Percentiles rank a stretch among this genome's conserved stretches.
Evolutionary conservation across 164 flowering plant genomes (phyloP).

Genomic region (Protea cynaroides): DNA sequence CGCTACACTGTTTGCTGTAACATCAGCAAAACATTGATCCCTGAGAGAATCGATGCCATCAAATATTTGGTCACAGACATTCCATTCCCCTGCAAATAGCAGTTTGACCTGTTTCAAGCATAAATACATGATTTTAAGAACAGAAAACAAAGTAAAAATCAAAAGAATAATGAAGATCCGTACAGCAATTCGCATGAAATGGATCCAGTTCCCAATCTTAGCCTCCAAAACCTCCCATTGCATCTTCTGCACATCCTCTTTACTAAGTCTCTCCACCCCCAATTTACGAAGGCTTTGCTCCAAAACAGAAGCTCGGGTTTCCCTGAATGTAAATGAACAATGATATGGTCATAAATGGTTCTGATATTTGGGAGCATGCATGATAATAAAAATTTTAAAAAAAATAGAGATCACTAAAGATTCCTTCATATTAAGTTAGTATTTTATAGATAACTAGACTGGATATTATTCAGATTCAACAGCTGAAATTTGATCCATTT

Average conservation of each 20-base stretch:
- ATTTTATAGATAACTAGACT: too few species aligned
- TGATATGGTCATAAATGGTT: background rate
- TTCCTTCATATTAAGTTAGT: background rate
- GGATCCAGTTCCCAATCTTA: slow-evolving; percentile 93
- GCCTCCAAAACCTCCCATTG: slow-evolving; percentile 96
- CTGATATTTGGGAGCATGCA: background rate
- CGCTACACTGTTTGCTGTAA: slow-evolving; percentile 68
- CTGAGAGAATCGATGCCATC: slow-evolving; percentile 62
- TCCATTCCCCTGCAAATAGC: slow-evolving; percentile 77
- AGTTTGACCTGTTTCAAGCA: slow-evolving; percentile 74
- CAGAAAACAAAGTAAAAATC: slow-evolving; percentile 4
- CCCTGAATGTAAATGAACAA: slow-evolving; percentile 37
- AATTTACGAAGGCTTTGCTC: slow-evolving; percentile 81
- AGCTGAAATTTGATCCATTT: too few species aligned
- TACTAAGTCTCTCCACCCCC: slow-evolving; percentile 83
- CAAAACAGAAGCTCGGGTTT: slow-evolving; percentile 67
- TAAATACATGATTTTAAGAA: slow-evolving; percentile 11
- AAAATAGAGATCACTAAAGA: background rate
- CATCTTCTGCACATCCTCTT: slow-evolving; percentile 96
- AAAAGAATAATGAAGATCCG: slow-evolving; percentile 19
- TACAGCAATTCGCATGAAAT: slow-evolving; percentile 86
- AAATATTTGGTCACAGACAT: slow-evolving; percentile 85
- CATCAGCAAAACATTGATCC: slow-evolving; percentile 88
- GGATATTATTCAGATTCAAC: too few species aligned
- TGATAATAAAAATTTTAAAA: too few species aligned